Base-by-base conservation (phyloP, 345 rosid species). In the Barbarea vulgaris region DNA sequence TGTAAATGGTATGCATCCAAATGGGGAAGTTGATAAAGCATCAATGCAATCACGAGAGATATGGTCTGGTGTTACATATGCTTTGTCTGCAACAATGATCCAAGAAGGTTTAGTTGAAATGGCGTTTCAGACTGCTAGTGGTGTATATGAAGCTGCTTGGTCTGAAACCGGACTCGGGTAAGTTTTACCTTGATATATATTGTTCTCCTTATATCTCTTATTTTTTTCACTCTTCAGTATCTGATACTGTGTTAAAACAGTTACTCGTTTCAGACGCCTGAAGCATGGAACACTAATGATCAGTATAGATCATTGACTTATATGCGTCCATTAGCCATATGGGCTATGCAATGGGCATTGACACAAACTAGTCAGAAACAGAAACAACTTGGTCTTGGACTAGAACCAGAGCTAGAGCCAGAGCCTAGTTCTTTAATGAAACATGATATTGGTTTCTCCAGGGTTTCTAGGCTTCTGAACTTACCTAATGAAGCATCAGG, bases 281-380 rank as follows among this genome's bases (percentile, higher is more conserved):
- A 94, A 84, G 91, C 78, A 9, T 90, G 97, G 98, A 90, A 87
- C 81, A 82, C 71, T 0, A 19, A 76, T 41, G 97, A 79, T 60
- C 81, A 86, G 72, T 94, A 87, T 72, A 72, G 97, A 72, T 84
- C 97, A 2, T 34, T 92, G 24, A 71, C 80, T 30, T 91, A 91
- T 79, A 91, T 94, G 97, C 91, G 97, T 27, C 97, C 97, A 2
- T 71, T 88, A 80, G 97, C 92, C 14, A 91, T 94, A 76, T 91
- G 98, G 98, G 89, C 92, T 50, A 91, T 90, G 96, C 98, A 92
- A 71, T 94, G 96, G 98, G 96, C 96, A 22, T 55, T 94, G 11
- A 73, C 90, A 1, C 81, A 83, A 37, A 79, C 86, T 0, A 82
- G 75, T 52, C 78, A 81, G 12, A 39, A 36, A 33, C 73, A 68